Evolutionary conservation across 768 basidiomycete genomes (phyloP), one percentile per base, ranked within the genome.

Genomic region (Lentinula sp.): DNA sequence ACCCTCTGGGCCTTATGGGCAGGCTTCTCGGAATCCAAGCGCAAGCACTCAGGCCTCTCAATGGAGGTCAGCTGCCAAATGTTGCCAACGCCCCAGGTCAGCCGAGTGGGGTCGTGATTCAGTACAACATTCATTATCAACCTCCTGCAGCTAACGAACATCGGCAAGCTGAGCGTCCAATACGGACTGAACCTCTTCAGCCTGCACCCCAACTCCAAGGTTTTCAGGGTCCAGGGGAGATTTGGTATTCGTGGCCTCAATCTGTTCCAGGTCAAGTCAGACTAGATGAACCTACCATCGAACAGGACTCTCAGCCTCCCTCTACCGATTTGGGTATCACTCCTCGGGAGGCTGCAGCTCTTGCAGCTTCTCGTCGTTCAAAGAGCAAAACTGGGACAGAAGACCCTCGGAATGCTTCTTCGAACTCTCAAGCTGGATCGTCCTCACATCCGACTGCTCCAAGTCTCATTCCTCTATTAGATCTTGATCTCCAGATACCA

Each of bases 111-210:
- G 77, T 85, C n/a, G 74, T 81, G 31, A 82, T 85, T 59, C 83
- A 86, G 60, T 87, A 87, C 65, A 83, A 85, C 61, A 82, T 87
- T 9, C 84, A 85, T 63, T 84, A 85, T 61, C 83, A 82, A 31
- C 46, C 37, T 46, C 55, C 55, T 8, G 37, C 40, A 3, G 39
- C 18, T 9, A 21, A 43, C 21, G 56, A 18, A 23, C 73, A 66
- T 58, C 76, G 72, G 62, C 71, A 71, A 70, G 71, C 65, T 70
- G 48, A 50, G 59, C 76, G 71, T 67, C 68, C 28, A 52, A 74
- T 55, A 69, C 75, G 69, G 57, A 66, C 68, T 53, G 72, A 63
- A 35, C 69, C 68, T 28, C 73, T 75, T 28, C 78, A 76, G 48
- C 78, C 78, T 4, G 72, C 82, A 4, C 88, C 86, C 1, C 78